phyloP scores from a whole-genome alignment of 148 eudicot genomes.

The Rhododendron molle region DNA sequence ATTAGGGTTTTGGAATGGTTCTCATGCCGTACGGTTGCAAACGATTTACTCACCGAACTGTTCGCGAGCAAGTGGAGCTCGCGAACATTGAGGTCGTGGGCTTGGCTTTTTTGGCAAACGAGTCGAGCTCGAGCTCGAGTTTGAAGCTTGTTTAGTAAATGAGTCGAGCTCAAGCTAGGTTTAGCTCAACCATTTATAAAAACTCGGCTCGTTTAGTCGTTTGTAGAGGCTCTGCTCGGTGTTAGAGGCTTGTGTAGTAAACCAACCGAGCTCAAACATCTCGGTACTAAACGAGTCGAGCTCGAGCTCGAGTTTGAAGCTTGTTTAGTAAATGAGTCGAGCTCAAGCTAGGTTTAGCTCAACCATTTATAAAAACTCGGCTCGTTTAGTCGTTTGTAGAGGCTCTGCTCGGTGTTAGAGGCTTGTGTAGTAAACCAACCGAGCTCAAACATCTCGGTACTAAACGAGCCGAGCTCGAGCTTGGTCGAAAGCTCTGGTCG shows the following conservation, averaged over 20 bases:
- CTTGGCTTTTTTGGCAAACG: background rate
- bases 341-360: background rate
- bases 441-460: background rate
- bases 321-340: background rate
- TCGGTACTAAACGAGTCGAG: background rate
- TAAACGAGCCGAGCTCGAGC: background rate
- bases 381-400: background rate
- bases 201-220: background rate
- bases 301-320: background rate
- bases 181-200: background rate
- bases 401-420: background rate
- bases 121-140: too few species aligned
- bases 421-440: background rate
- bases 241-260: background rate
- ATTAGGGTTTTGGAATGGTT: background rate
- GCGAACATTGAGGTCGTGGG: too few species aligned
- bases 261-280: background rate
- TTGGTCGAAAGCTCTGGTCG: background rate
- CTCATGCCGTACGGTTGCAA: background rate
- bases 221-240: background rate
- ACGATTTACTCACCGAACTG: background rate
- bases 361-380: background rate
- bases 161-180: background rate
- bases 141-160: background rate
- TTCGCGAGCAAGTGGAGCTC: background rate